Evolutionary conservation across 805 yeast species (phyloP).

Genomic region (Brettanomyces naardenensis): DNA sequence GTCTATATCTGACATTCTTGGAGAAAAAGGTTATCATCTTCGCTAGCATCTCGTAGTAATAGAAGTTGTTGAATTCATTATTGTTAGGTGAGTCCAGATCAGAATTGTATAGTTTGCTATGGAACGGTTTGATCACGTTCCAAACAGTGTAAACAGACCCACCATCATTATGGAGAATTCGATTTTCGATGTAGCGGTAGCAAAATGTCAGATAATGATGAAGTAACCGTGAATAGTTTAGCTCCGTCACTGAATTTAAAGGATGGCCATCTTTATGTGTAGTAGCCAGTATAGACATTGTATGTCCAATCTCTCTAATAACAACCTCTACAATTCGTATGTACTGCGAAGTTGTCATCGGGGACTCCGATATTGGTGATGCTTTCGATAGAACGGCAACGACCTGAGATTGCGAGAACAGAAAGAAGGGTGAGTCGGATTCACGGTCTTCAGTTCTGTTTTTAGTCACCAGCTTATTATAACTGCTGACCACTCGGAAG

Average conservation of each 20-base stretch:
- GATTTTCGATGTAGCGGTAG: slow-evolving; percentile 20
- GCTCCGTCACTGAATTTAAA: background rate
- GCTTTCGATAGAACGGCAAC: slow-evolving; percentile 11
- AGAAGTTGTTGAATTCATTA: slow-evolving; percentile 21
- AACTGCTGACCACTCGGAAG: background rate
- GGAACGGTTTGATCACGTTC: slow-evolving; percentile 23
- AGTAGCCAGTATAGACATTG: slow-evolving; percentile 7
- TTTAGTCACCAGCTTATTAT: background rate
- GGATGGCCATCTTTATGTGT: slow-evolving; percentile 4
- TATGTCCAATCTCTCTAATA: slow-evolving; percentile 12
- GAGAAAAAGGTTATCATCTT: slow-evolving; percentile 22
- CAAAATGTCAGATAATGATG: slow-evolving; percentile 21
- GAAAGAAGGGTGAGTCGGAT: background rate
- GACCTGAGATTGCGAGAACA: slow-evolving; percentile 1
- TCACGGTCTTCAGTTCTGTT: background rate
- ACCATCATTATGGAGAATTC: slow-evolving; percentile 18
- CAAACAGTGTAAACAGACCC: slow-evolving; percentile 21
- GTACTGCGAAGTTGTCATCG: background rate
- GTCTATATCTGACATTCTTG: slow-evolving; percentile 21
- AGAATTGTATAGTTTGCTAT: slow-evolving; percentile 20
- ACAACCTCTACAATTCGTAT: slow-evolving; percentile 6
- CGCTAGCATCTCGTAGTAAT: slow-evolving; percentile 21
- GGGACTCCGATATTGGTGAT: background rate
- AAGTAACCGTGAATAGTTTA: slow-evolving; percentile 5
- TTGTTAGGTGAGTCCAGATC: slow-evolving; percentile 18